These are phyloP conservation scores for Misopates orontium DNA, from an alignment of 257 asterid species.

Conservation along the genomic window DNA sequence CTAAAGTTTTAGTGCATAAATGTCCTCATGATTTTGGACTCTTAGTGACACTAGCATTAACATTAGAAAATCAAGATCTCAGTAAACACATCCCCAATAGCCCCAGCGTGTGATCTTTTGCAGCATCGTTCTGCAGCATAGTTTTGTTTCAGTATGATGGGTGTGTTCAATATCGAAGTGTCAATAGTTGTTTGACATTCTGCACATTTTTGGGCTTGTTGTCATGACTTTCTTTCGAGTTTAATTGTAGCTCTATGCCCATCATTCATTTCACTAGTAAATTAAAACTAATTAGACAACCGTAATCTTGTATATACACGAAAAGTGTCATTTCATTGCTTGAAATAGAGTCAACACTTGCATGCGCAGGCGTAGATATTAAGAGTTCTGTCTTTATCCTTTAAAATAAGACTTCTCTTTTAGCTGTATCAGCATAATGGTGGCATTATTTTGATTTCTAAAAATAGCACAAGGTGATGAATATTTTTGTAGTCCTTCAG, in stretches of 20 bases:
- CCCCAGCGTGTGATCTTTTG: slow-evolving; percentile 5
- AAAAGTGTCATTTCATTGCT: too few relatives aligned
- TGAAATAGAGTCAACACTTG: too few relatives aligned
- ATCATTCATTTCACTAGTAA: too few relatives aligned
- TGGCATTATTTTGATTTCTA: neutral
- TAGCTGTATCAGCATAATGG: too few relatives aligned
- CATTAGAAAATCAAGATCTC: slow-evolving; percentile 2
- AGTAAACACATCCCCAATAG: slow-evolving; percentile 7
- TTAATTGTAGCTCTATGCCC: too few relatives aligned
- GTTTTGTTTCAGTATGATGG: slow-evolving; percentile 7
- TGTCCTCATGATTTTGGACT: slow-evolving; percentile 1
- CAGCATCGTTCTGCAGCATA: neutral
- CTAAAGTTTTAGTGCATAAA: slow-evolving; percentile 3
- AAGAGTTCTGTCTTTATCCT: too few relatives aligned
- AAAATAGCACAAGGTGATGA: neutral
- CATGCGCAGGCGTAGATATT: too few relatives aligned
- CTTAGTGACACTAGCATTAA: neutral
- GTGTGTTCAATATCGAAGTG: neutral
- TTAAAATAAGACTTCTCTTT: too few relatives aligned
- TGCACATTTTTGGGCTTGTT: slow-evolving; percentile 4
- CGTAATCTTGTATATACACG: neutral
- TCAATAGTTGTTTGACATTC: neutral
- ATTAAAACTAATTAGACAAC: neutral
- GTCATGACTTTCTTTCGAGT: neutral
- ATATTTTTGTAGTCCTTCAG: neutral